Evolutionary conservation across 345 rosid species (phyloP), one percentile per base, ranked within the genome.

Genomic region (Eucalyptus sp.): DNA sequence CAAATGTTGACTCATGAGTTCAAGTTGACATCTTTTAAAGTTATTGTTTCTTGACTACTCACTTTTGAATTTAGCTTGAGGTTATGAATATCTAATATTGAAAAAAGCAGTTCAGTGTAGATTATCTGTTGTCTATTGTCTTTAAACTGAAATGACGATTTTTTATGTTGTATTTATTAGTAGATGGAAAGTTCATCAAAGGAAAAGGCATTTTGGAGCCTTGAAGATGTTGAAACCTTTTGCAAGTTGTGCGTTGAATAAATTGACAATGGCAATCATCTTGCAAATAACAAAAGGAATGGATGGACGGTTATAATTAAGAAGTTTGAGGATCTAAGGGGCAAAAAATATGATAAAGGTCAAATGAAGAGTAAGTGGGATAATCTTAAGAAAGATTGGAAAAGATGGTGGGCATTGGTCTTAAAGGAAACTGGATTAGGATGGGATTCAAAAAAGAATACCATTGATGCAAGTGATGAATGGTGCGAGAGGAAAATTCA

Each of bases 131-230:
- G n/a, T 25, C 29, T 24, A 11, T 25, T 58, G n/a, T 58, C 64
- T 4, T 58, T 58, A 27, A 58, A 25, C 0, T 5, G 2, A 58
- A 58, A 24, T 58, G 25, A 7, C 0, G 10, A 52, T 52, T 18
- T 52, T 25, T 58, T 11, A 58, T 58, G n/a, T 58, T 27, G n/a
- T 15, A 52, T 60, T 60, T 60, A 60, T 27, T 7, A 25, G n/a
- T 58, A 2, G n/a, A 58, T 58, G 3, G 3, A 7, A 25, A 58
- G 64, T 58, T 58, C 64, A 58, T 4, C 3, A 58, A 58, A 58
- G 14, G 64, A 25, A 58, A 58, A 58, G 1, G 3, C 14, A 58
- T 58, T 58, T 25, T 58, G 3, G n/a, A 58, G 64, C 3, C n/a
- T 8, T 25, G 2, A 58, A 58, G 64, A 58, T 58, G 13, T 58